Evolutionary conservation across 768 basidiomycete species (phyloP).

Genomic region (Pholiota conissans): DNA sequence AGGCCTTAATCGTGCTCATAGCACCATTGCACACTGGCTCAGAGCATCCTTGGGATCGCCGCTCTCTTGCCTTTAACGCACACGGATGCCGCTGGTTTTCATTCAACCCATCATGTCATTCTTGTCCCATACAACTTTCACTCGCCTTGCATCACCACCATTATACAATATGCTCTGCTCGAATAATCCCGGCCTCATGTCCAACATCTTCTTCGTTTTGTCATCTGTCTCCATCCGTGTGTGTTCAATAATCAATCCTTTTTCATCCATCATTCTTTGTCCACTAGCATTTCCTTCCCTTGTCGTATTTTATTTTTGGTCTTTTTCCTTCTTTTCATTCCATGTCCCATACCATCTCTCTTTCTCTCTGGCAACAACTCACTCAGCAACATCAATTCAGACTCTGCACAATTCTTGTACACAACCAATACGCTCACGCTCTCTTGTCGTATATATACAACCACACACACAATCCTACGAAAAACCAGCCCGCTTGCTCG

Average conservation of each 20-base stretch:
- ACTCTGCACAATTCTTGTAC: constrained; percentile 2
- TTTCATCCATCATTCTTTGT: neutral
- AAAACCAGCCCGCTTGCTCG: neutral
- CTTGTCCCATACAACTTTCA: neutral
- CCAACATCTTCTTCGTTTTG: neutral
- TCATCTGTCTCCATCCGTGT: neutral
- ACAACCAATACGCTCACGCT: too few relatives aligned
- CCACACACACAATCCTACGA: neutral
- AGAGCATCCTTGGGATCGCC: neutral
- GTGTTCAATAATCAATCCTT: neutral
- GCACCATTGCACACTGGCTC: neutral
- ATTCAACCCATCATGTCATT: neutral
- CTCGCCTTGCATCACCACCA: neutral
- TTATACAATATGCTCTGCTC: neutral
- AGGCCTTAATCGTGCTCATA: neutral
- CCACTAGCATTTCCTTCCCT: neutral
- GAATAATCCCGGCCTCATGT: neutral
- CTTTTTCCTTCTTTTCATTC: neutral
- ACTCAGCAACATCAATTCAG: neutral
- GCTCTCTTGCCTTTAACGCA: neutral
- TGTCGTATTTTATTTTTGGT: constrained; percentile 3
- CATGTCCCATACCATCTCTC: neutral
- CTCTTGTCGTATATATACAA: too few relatives aligned
- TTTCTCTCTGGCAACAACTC: too few relatives aligned
- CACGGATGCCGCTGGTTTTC: neutral